Percentiles rank a stretch among this genome's conserved stretches.
These are phyloP conservation scores for Pichia californica DNA, from an alignment of 805 yeast genomes.

Conservation along the genomic window DNA sequence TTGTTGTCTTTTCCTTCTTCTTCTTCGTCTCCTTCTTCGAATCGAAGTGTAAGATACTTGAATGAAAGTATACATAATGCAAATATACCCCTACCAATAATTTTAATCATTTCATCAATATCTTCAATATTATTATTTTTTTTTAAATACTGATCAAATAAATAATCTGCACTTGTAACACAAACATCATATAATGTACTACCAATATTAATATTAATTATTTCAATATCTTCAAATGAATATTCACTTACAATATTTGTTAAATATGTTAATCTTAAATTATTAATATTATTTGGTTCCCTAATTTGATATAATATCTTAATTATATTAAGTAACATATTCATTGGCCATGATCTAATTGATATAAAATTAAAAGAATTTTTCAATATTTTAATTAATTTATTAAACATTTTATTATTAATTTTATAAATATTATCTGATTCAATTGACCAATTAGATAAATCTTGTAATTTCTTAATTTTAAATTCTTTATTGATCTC, in stretches of 20 bases:
- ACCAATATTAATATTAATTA: conserved; percentile 11
- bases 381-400: conserved; percentile 1
- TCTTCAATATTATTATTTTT: neutral
- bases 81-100: conserved; percentile 4
- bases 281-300: conserved; percentile 10
- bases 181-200: conserved; percentile 17
- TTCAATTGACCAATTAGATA: neutral
- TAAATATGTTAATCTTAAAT: conserved; percentile 13
- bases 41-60: neutral
- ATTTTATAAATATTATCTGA: neutral
- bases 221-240: conserved; percentile 3
- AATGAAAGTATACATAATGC: conserved; percentile 4
- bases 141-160: conserved; percentile 1
- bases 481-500: neutral
- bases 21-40: neutral
- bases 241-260: conserved; percentile 12
- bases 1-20: too few relatives aligned
- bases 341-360: conserved; percentile 20
- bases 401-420: neutral
- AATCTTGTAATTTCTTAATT: conserved; percentile 4
- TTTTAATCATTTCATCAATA: neutral
- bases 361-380: conserved; percentile 10
- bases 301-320: conserved; percentile 5
- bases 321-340: conserved; percentile 10
- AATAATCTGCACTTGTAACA: conserved; percentile 8